These are phyloP conservation scores for Arthromyces matolae DNA, from an alignment of 768 basidiomycete genomes.

Conservation along the genomic window DNA sequence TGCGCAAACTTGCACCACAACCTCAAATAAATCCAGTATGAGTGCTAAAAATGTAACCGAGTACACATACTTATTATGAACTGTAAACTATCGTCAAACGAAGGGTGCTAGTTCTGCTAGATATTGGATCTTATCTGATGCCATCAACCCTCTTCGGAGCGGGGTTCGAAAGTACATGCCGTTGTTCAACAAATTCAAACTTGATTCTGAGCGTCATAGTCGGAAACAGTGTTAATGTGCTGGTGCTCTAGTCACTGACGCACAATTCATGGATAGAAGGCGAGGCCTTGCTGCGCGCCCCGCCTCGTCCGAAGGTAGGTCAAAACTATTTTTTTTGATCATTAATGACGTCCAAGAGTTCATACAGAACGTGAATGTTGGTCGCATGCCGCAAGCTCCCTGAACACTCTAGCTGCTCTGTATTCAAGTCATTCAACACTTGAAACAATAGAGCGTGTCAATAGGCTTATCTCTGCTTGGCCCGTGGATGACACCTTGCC, in stretches of 20 bases:
- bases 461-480: constrained; percentile 69
- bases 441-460: constrained; percentile 69
- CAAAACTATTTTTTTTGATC: constrained; percentile 14
- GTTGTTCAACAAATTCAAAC: constrained; percentile 16
- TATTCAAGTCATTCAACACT: constrained; percentile 45
- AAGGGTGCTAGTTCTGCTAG: too few relatives aligned
- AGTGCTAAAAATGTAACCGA: too few relatives aligned
- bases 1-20: constrained; percentile 52
- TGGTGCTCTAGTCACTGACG: constrained; percentile 7
- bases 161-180: constrained; percentile 14
- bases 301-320: constrained; percentile 72
- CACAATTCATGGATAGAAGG: constrained; percentile 57
- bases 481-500: constrained; percentile 66
- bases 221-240: constrained; percentile 15
- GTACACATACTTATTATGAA: too few relatives aligned
- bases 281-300: constrained; percentile 59
- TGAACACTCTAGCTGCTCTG: constrained; percentile 51
- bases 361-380: constrained; percentile 70
- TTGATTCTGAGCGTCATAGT: constrained; percentile 17
- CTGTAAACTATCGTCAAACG: too few relatives aligned
- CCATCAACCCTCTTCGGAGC: constrained; percentile 7
- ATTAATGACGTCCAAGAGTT: constrained; percentile 2
- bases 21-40: neutral
- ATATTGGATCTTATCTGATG: constrained; percentile 12
- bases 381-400: constrained; percentile 61